These are phyloP conservation scores for Pythium monospermum DNA, from an alignment of 352 stramenopile species.

Conservation along the genomic window DNA sequence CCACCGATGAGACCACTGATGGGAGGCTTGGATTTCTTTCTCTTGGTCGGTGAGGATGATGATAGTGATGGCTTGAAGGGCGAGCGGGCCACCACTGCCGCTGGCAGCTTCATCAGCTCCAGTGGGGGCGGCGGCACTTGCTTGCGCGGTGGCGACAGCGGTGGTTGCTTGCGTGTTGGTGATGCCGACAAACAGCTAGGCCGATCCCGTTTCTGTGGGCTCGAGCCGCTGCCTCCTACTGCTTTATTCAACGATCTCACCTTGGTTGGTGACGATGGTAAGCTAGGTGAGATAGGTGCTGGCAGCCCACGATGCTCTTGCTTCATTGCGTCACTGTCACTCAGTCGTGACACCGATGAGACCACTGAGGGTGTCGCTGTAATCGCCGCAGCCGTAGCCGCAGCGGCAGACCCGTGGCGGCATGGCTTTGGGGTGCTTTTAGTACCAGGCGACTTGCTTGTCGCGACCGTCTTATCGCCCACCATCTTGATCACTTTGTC, in stretches of 20 bases:
- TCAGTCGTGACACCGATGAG: background rate
- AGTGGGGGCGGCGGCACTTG: background rate
- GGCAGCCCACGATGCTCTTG: too few species aligned
- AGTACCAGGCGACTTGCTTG: too few species aligned
- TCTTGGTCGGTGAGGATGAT: constrained; percentile 5
- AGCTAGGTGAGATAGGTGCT: too few species aligned
- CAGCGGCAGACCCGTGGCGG: too few species aligned
- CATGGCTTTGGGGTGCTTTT: too few species aligned
- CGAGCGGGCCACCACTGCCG: constrained; percentile 5
- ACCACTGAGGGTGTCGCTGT: background rate
- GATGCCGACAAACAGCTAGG: too few species aligned
- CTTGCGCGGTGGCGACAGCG: background rate
- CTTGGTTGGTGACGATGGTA: too few species aligned
- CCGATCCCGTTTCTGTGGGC: too few species aligned
- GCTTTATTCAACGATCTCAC: too few species aligned
- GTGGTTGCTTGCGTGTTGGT: background rate
- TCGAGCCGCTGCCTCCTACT: too few species aligned
- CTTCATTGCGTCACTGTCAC: too few species aligned
- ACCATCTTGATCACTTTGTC: constrained; percentile 18
- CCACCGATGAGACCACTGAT: background rate
- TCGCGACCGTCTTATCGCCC: constrained; percentile 15
- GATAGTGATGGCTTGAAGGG: constrained; percentile 6
- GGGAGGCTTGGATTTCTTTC: constrained; percentile 10
- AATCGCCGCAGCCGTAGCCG: background rate
- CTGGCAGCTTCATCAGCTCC: background rate